Evolutionary conservation across 2,329 filamentous ascomycete species (phyloP), one percentile per base, ranked within the genome.

Genomic region (Fusarium dlaminii): DNA sequence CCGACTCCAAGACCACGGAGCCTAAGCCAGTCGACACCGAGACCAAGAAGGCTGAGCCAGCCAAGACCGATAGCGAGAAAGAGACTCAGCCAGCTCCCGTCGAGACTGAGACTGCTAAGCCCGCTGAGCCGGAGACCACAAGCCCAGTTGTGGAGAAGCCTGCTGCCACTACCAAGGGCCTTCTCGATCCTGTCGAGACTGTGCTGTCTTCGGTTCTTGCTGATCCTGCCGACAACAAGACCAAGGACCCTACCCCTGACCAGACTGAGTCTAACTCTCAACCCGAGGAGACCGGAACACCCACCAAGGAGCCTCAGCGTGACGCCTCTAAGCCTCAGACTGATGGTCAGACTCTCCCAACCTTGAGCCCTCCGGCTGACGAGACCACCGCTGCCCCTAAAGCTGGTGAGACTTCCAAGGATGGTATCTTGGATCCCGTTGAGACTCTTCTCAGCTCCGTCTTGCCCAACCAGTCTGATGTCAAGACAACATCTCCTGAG

Each of bases 371-470:
- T 40, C 60, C 67, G 9, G 39, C 61, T 9, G 72, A 66, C 8
- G 43, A 72, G 34, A 43, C 64, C 24, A 73, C 72, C 43, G 64
- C 68, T 8, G 59, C 68, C 15, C 60, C 72, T 13, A 57, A 63
- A 14, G 34, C 66, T 62, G 62, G 36, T 15, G 30, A 66, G 6
- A 75, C 72, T 8, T 59, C 70, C 15, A 60, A 70, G n/a, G 67
- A 42, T 27, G 75, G 72, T n/a, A 37, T 79, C 8, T 56, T 78
- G 48, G 74, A 78, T 39, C 77, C 79, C 20, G 61, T 79, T n/a
- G 51, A 65, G 17, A 74, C 77, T 17, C 42, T 76, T 32, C 27
- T 79, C 32, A 68, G 62, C 39, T 75, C 64, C 11, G 46, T 77
- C 24, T 49, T 78, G 34, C 73, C 73, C 36, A 58, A 46, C 20